phyloP scores from a whole-genome alignment of 306 rosid genomes.

The Trifolium fragiferum region DNA sequence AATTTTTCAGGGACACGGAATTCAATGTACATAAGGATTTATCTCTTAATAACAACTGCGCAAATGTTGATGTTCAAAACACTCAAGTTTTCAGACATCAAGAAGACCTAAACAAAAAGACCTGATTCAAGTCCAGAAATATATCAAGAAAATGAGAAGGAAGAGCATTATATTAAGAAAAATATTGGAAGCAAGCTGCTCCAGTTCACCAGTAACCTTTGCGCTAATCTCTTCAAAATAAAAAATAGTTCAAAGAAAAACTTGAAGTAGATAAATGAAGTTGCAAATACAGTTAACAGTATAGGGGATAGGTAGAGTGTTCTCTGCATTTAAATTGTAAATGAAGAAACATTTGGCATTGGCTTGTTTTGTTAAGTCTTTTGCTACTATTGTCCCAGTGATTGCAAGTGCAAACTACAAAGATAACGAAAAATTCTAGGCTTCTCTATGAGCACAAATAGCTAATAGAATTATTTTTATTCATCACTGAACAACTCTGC shows the following conservation, averaged over 20 bases:
- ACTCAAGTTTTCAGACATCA: constrained; percentile 37
- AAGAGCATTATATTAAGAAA: constrained; percentile 29
- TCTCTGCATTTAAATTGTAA: constrained; percentile 27
- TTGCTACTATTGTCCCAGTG: constrained; percentile 29
- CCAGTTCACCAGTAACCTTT: constrained; percentile 36
- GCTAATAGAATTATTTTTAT: constrained; percentile 27
- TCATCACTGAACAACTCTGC: constrained; percentile 30
- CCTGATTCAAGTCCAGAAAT: constrained; percentile 35
- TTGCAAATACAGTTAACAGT: constrained; percentile 32
- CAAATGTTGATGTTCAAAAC: constrained; percentile 44
- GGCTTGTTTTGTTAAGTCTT: constrained; percentile 31
- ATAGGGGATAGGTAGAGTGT: constrained; percentile 19
- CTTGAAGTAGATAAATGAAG: constrained; percentile 25
- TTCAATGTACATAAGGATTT: constrained; percentile 39
- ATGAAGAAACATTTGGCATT: constrained; percentile 34
- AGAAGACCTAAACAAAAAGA: constrained; percentile 41
- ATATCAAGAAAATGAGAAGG: constrained; percentile 37
- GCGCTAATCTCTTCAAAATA: constrained; percentile 37
- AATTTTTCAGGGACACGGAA: constrained; percentile 51
- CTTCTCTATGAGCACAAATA: constrained; percentile 6
- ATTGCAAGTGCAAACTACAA: constrained; percentile 40
- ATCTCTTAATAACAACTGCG: constrained; percentile 43
- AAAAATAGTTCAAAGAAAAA: constrained; percentile 30
- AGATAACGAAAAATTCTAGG: constrained; percentile 31
- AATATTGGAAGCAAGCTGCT: constrained; percentile 25